Conservation (phyloP, 2,329 filamentous ascomycete genomes). For the Pseudomassariella vexata region DNA sequence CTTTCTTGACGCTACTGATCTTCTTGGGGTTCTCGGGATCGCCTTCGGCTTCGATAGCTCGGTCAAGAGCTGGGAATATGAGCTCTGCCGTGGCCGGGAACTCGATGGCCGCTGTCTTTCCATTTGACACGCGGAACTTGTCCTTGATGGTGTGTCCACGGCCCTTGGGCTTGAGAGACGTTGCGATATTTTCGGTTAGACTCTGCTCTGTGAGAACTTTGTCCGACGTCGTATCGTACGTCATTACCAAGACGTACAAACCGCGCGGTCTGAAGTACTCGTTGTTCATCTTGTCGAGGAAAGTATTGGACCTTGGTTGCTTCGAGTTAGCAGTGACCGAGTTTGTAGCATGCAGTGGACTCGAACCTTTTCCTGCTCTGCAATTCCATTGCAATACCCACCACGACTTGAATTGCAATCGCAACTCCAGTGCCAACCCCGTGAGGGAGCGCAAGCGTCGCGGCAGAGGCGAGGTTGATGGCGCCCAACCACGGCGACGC, state of each 20-base stretch:
- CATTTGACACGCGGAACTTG: no score
- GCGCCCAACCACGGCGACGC: constrained; percentile 11
- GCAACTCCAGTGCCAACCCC: neutral
- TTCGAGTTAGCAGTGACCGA: no score
- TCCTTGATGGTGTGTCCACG: no score
- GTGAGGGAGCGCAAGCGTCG: neutral
- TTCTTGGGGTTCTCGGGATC: no score
- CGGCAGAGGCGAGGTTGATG: neutral
- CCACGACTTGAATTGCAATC: neutral
- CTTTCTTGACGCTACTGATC: no score
- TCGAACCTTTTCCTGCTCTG: neutral
- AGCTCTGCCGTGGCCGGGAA: no score
- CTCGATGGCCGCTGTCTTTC: no score
- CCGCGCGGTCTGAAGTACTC: constrained; percentile 49
- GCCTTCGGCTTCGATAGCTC: no score
- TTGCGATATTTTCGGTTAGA: constrained; percentile 29
- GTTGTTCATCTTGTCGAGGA: constrained; percentile 50
- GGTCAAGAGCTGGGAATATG: no score
- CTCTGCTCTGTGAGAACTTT: constrained; percentile 19
- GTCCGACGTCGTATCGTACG: constrained; percentile 37
- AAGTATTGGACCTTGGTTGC: constrained; percentile 24
- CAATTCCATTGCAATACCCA: neutral
- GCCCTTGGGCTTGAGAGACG: constrained; percentile 24
- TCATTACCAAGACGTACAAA: constrained; percentile 37
- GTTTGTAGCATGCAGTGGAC: no score